Percentiles rank a stretch among this genome's conserved stretches.
Evolutionary conservation across 1,284 basidiomycete species (phyloP).

Genomic region (Rhodotorula sp.): DNA sequence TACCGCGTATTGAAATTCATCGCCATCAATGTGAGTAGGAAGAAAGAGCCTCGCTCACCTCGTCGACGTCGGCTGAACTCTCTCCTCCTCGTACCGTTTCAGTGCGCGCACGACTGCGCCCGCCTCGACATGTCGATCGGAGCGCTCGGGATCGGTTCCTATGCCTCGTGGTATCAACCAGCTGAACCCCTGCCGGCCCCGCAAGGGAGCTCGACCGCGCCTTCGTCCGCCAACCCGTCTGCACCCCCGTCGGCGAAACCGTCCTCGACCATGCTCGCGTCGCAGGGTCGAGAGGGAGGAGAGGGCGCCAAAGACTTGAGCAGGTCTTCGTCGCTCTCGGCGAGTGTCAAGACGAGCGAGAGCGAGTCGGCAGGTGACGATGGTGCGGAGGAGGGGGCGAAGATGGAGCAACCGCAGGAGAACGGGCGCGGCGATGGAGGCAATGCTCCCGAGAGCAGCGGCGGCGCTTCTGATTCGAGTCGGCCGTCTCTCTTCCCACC

Average conservation of each 20-base stretch:
- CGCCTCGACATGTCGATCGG: conserved; percentile 76
- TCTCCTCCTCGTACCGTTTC: background rate
- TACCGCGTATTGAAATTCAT: conserved; percentile 98
- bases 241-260: background rate
- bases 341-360: conserved; percentile 1
- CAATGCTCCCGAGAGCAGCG: background rate
- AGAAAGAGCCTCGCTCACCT: background rate
- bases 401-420: background rate
- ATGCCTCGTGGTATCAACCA: conserved; percentile 59
- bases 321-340: background rate
- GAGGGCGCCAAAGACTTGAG: background rate
- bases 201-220: background rate
- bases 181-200: conserved; percentile 6
- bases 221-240: conserved; percentile 8
- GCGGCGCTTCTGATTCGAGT: background rate
- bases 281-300: background rate
- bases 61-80: background rate
- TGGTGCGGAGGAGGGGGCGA: background rate
- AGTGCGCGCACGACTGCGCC: conserved; percentile 65
- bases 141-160: conserved; percentile 90
- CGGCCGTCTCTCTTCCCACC: background rate
- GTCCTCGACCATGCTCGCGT: background rate
- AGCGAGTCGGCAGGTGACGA: background rate
- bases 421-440: background rate
- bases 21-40: conserved; percentile 81